phyloP scores from a whole-genome alignment of 495 filamentous ascomycete species.

The Penicillium arizonense region DNA sequence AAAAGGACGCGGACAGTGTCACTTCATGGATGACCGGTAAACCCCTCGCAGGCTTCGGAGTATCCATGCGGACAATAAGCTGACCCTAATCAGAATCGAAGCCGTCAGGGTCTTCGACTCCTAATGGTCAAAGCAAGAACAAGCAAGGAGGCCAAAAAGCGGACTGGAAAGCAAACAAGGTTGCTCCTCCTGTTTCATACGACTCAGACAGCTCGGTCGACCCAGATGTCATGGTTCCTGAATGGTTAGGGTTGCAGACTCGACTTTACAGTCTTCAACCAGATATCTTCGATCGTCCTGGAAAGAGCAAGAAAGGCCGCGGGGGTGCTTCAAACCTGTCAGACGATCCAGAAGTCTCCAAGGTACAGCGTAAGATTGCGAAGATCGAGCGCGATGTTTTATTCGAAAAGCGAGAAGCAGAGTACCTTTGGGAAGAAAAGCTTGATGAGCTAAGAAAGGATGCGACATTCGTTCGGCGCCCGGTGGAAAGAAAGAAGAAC shows the following conservation, averaged over 20 bases:
- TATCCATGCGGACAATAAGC: conserved; percentile 17
- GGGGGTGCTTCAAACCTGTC: conserved; percentile 21
- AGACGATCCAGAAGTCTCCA: conserved; percentile 53
- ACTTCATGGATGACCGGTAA: conserved; percentile 49
- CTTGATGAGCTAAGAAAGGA: conserved; percentile 65
- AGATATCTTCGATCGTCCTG: conserved; percentile 48
- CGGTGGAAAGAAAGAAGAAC: conserved; percentile 29
- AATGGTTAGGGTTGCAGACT: conserved; percentile 69
- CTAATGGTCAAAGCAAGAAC: conserved; percentile 23
- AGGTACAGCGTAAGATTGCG: conserved; percentile 66
- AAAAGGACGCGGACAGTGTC: conserved; percentile 35
- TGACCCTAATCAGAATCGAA: conserved; percentile 35
- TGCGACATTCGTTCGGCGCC: conserved; percentile 35
- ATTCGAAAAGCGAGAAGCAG: conserved; percentile 76
- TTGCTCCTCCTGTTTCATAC: conserved; percentile 26
- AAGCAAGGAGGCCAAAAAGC: conserved; percentile 28
- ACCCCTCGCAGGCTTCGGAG: conserved; percentile 13
- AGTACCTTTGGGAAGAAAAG: conserved; percentile 68
- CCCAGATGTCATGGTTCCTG: conserved; percentile 72
- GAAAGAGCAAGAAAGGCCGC: conserved; percentile 43
- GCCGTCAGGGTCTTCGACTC: conserved; percentile 32
- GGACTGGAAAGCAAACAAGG: conserved; percentile 25
- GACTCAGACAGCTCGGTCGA: conserved; percentile 57
- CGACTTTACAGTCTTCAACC: conserved; percentile 72
- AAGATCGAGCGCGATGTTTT: conserved; percentile 81